Evolutionary conservation across 257 asterid species (phyloP).

Genomic region (Solanum corneliomulleri): DNA sequence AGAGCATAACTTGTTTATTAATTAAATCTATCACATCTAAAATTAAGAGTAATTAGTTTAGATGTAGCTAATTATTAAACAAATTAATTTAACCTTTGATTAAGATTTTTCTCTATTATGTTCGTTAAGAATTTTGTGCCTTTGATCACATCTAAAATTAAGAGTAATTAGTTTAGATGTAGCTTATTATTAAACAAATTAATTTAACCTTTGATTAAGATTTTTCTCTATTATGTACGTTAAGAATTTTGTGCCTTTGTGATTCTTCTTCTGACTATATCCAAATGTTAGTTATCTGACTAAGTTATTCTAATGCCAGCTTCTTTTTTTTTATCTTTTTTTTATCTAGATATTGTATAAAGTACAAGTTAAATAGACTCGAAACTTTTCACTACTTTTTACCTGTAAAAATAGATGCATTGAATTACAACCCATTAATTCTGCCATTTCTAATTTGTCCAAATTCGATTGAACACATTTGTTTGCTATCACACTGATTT

Average conservation of each 20-base stretch:
- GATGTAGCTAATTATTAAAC: neutral
- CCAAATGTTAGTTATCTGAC: neutral
- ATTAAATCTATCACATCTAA: neutral
- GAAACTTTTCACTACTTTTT: no score
- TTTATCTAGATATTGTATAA: no score
- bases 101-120: neutral
- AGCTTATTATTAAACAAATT: neutral
- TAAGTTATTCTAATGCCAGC: neutral
- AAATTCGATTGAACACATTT: neutral
- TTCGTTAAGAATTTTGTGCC: neutral
- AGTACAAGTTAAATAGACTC: no score
- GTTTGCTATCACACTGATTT: neutral
- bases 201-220: neutral
- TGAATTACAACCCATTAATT: fast-evolving
- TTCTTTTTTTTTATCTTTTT: no score
- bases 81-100: neutral
- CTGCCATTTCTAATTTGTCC: neutral
- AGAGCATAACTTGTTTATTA: neutral
- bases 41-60: neutral
- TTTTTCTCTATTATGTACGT: neutral
- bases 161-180: neutral
- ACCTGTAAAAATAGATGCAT: fast-evolving
- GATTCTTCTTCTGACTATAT: neutral
- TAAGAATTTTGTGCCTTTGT: no score
- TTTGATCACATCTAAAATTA: neutral